phyloP scores from a whole-genome alignment of 2,329 filamentous ascomycete genomes.

The Monilinia fructigena region DNA sequence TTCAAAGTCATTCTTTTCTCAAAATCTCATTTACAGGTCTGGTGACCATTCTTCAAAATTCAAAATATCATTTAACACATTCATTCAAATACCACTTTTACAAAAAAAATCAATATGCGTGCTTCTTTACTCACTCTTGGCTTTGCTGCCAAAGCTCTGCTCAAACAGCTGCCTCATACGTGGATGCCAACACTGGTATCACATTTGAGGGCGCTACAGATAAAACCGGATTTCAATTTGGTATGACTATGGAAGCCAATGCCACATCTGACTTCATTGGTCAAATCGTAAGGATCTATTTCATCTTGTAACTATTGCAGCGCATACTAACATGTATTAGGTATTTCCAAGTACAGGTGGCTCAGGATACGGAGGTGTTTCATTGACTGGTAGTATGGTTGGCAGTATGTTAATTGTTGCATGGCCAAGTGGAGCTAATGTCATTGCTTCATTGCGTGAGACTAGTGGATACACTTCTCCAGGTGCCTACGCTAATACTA shows the following conservation, averaged over 20 bases:
- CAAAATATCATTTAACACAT: slow-evolving; percentile 7
- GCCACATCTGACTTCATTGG: slow-evolving; percentile 53
- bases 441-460: slow-evolving; percentile 45
- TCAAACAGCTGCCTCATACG: slow-evolving; percentile 38
- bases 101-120: slow-evolving; percentile 14
- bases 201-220: slow-evolving; percentile 44
- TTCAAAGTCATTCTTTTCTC: slow-evolving; percentile 19
- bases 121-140: slow-evolving; percentile 15
- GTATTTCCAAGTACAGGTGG: slow-evolving; percentile 24
- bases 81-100: slow-evolving; percentile 2
- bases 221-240: slow-evolving; percentile 47
- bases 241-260: slow-evolving; percentile 51
- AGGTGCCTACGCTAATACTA: slow-evolving; percentile 43
- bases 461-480: slow-evolving; percentile 49
- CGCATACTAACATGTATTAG: neutral
- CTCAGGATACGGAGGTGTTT: slow-evolving; percentile 50
- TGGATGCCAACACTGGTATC: slow-evolving; percentile 48
- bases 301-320: neutral
- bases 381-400: slow-evolving; percentile 49
- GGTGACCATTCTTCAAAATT: slow-evolving; percentile 11
- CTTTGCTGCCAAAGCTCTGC: slow-evolving; percentile 21
- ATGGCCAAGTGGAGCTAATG: slow-evolving; percentile 49
- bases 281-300: slow-evolving; percentile 48
- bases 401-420: slow-evolving; percentile 49
- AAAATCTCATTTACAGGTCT: slow-evolving; percentile 18